These are phyloP conservation scores for Cinnamomum micranthum DNA, from an alignment of 164 flowering plant species.

Conservation along the genomic window DNA sequence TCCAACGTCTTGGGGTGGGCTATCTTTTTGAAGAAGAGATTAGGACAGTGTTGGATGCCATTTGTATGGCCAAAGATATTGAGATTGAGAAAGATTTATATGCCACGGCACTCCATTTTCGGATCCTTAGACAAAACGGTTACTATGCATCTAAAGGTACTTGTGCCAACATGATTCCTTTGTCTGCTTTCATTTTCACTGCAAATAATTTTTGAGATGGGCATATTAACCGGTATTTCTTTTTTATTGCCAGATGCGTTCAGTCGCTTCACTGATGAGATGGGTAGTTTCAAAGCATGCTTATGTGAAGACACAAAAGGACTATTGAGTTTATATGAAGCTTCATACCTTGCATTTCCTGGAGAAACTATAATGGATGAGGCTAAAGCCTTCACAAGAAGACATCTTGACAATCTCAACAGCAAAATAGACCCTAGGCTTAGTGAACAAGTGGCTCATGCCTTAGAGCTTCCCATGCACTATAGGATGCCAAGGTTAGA, in stretches of 20 bases:
- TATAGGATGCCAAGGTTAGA: constrained; percentile 35
- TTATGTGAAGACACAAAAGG: constrained; percentile 20
- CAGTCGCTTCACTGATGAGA: constrained; percentile 21
- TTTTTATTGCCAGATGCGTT: constrained; percentile 18
- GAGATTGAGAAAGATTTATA: constrained; percentile 3
- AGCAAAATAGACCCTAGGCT: neutral
- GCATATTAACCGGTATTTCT: neutral
- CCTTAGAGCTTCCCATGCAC: constrained; percentile 37
- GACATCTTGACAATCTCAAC: constrained; percentile 16
- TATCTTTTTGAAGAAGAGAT: constrained; percentile 16
- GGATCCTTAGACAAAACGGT: constrained; percentile 14
- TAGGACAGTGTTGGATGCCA: neutral
- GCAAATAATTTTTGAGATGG: neutral
- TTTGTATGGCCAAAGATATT: neutral
- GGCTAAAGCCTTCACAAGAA: constrained; percentile 27
- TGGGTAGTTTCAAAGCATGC: constrained; percentile 19
- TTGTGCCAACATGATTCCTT: neutral
- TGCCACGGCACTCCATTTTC: constrained; percentile 2
- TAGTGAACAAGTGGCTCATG: constrained; percentile 16
- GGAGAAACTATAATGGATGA: constrained; percentile 52
- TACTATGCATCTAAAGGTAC: constrained; percentile 9
- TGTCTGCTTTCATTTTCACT: neutral
- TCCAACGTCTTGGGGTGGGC: constrained; percentile 8
- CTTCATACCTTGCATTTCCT: constrained; percentile 26
- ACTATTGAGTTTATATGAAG: constrained; percentile 32